Base-by-base conservation (phyloP, 225 moss, liverwort and hornwort species). In the Sphagnum contortum region DNA sequence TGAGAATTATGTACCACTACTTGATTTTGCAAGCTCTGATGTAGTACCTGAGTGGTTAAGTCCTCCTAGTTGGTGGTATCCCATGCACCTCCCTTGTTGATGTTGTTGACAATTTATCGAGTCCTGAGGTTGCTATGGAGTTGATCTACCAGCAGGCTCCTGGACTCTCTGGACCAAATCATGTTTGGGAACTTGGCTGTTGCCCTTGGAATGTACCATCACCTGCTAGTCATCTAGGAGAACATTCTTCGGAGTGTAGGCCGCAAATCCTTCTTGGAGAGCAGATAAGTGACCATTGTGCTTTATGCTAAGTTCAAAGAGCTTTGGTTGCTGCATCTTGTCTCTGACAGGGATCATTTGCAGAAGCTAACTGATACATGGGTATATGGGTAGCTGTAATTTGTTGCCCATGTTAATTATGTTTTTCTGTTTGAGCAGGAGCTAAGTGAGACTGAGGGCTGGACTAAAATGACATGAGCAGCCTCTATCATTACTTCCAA, bases 1-100 rank as follows among this genome's bases (percentile, higher is more conserved):
- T 68, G 78, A 86, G 59, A 79, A 83, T 59, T 83, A 79, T 68
- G 66, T 83, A 74, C 74, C 83, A 7, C 64, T 83, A 74, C 69
- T 83, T 67, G 83, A 83, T 74, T 74, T 83, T 58, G 67, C 83
- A 65, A 80, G 71, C 59, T 58, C 83, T 68, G 83, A 79, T 50
- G 12, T 76, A 59, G 72, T 83, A 57, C 83, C 79, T 58, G 83
- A 74, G 29, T 83, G 83, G 83, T 83, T 76, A 57, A 65, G 58
- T 58, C 74, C 76, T 13, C 71, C 76, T 8, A 79, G 62, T 63
- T 53, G 76, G 71, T 64, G 76, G 69, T 59, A 48, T 77, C 62
- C 67, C 74, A n/a, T 74, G 74, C 61, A 67, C 68, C 45, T 69
- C 74, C 48, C 67, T 80, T 48, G 50, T 68, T 69, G 82, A 83